Conservation (phyloP, 768 basidiomycete species). For the Xerocomellus intermedius region DNA sequence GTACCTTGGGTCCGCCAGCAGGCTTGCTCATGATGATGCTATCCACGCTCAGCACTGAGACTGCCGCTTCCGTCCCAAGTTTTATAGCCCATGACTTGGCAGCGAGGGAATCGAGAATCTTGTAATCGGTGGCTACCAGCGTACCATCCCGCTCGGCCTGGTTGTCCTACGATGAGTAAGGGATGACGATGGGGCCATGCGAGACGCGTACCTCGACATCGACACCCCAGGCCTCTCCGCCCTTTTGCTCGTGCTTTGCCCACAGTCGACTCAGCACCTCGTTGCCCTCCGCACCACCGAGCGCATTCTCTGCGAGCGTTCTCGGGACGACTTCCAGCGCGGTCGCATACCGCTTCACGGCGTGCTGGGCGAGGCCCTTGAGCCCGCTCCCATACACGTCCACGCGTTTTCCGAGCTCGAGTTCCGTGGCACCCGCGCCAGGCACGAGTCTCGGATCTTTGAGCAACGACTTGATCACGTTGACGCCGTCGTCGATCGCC, state of each 20-base stretch:
- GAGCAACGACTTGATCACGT: constrained; percentile 89
- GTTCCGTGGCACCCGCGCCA: constrained; percentile 91
- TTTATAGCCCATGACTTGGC: constrained; percentile 89
- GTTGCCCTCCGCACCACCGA: constrained; percentile 88
- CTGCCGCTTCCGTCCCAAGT: constrained; percentile 89
- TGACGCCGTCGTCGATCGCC: constrained; percentile 95
- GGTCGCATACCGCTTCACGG: constrained; percentile 83
- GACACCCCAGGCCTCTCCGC: constrained; percentile 77
- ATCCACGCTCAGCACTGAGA: constrained; percentile 90
- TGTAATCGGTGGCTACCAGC: constrained; percentile 54
- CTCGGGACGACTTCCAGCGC: constrained; percentile 92
- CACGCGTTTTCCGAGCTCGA: constrained; percentile 85
- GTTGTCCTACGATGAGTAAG: background rate
- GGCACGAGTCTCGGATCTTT: constrained; percentile 90
- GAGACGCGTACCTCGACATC: constrained; percentile 73
- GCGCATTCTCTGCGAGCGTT: constrained; percentile 92
- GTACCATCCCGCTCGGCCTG: constrained; percentile 82
- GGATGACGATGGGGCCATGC: background rate
- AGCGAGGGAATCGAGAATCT: constrained; percentile 84
- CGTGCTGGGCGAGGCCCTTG: constrained; percentile 91
- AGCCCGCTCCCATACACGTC: constrained; percentile 85
- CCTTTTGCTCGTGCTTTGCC: constrained; percentile 83
- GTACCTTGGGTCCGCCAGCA: constrained; percentile 85
- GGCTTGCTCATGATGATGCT: constrained; percentile 97
- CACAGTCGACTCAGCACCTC: constrained; percentile 87